Evolutionary conservation across 108 stramenopile genomes (phyloP).

Genomic region (Nitzschia sp.): DNA sequence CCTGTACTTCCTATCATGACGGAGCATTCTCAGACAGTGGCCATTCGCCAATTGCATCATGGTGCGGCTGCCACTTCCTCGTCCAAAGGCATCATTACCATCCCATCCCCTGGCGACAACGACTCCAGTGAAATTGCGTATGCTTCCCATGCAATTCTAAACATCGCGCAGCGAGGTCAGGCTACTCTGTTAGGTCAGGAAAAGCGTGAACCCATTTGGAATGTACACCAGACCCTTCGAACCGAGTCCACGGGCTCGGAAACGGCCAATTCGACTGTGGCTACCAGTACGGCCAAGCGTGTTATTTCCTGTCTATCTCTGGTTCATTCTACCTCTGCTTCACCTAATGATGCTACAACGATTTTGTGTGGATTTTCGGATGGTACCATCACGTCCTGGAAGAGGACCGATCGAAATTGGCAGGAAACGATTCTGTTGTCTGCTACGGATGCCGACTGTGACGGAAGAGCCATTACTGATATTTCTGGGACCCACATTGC

Average conservation of each 20-base stretch:
- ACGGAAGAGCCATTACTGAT: slow-evolving; percentile 42
- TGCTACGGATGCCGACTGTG: slow-evolving; percentile 9
- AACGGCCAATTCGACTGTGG: slow-evolving; percentile 27
- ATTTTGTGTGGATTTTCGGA: slow-evolving; percentile 70
- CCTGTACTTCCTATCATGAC: background rate
- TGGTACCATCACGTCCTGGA: slow-evolving; percentile 73
- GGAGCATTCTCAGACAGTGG: background rate
- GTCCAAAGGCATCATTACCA: slow-evolving; percentile 58
- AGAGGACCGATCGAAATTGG: slow-evolving; percentile 10
- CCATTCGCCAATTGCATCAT: slow-evolving; percentile 51
- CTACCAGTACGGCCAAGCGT: slow-evolving; percentile 27
- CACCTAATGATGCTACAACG: slow-evolving; percentile 2
- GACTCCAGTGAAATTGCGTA: slow-evolving; percentile 34
- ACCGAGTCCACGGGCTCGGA: slow-evolving; percentile 24
- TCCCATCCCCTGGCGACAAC: slow-evolving; percentile 25
- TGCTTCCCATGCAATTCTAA: slow-evolving; percentile 48
- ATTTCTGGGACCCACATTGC: slow-evolving; percentile 24
- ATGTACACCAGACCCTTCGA: slow-evolving; percentile 48
- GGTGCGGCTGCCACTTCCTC: slow-evolving; percentile 71
- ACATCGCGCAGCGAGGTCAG: slow-evolving; percentile 24
- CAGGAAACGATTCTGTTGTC: slow-evolving; percentile 16
- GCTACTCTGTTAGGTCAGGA: background rate
- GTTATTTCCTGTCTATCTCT: slow-evolving; percentile 33
- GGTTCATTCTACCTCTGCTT: slow-evolving; percentile 11
- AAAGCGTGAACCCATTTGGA: slow-evolving; percentile 40